phyloP scores from a whole-genome alignment of 441 rosid species.

The Pelargonium cotyledonis region DNA sequence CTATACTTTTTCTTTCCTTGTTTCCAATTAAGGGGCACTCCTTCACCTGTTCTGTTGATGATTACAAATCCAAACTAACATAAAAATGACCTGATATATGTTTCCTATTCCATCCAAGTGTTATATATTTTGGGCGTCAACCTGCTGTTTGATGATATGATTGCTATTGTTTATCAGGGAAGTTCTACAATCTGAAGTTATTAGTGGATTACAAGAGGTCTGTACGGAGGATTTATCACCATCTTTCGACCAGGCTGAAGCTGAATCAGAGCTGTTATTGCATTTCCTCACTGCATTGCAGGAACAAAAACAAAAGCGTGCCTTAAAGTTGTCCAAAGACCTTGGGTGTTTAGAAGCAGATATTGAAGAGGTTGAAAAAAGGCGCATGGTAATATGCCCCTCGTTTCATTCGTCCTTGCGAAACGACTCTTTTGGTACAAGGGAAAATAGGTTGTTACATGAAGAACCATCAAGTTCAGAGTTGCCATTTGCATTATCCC shows the following conservation, averaged over 20 bases:
- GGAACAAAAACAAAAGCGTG: conserved; percentile 63
- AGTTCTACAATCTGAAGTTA: conserved; percentile 72
- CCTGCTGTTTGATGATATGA: neutral
- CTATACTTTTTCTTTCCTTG: no score
- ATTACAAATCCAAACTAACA: no score
- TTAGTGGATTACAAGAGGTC: conserved; percentile 57
- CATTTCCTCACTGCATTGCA: conserved; percentile 63
- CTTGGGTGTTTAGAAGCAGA: conserved; percentile 62
- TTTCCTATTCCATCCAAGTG: neutral
- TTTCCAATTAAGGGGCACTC: no score
- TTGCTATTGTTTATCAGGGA: conserved; percentile 55
- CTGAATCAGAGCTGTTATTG: conserved; percentile 69
- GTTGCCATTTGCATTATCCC: conserved; percentile 29
- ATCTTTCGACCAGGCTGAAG: conserved; percentile 62
- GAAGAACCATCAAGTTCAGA: conserved; percentile 25
- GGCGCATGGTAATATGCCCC: conserved; percentile 34
- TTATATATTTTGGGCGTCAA: neutral
- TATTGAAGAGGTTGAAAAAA: conserved; percentile 63
- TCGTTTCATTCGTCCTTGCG: conserved; percentile 25
- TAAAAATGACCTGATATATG: no score
- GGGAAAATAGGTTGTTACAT: conserved; percentile 27
- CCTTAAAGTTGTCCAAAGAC: conserved; percentile 53
- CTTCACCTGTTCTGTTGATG: no score
- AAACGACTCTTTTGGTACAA: conserved; percentile 21
- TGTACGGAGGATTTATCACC: conserved; percentile 48